These are phyloP conservation scores for Trichoderma guizhouense DNA, from an alignment of 2,329 filamentous ascomycete species.

Conservation along the genomic window DNA sequence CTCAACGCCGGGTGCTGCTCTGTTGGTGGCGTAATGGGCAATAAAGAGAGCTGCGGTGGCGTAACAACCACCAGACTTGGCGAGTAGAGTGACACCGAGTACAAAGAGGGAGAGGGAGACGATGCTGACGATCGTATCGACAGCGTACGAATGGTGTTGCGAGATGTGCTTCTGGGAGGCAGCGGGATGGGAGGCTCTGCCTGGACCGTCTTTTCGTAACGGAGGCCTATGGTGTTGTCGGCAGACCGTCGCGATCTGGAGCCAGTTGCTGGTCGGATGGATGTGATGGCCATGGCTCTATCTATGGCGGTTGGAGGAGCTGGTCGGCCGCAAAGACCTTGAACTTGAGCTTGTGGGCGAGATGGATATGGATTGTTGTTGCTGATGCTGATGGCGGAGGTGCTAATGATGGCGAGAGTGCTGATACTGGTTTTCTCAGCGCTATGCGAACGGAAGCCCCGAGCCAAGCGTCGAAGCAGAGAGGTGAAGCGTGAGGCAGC, in stretches of 20 bases:
- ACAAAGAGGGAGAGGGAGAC: slow-evolving; percentile 18
- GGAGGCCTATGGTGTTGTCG: slow-evolving; percentile 52
- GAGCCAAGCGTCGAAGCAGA: slow-evolving; percentile 7
- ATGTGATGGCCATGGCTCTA: slow-evolving; percentile 30
- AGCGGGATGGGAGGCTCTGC: slow-evolving; percentile 57
- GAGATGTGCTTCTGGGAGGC: slow-evolving; percentile 42
- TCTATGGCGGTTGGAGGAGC: background rate
- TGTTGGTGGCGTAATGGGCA: slow-evolving; percentile 41
- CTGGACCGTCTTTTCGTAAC: slow-evolving; percentile 59
- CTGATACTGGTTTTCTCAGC: background rate
- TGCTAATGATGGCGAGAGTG: background rate
- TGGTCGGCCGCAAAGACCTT: background rate
- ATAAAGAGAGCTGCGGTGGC: slow-evolving; percentile 24
- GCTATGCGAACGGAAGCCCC: slow-evolving; percentile 5
- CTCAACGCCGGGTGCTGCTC: slow-evolving; percentile 55
- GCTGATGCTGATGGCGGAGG: background rate
- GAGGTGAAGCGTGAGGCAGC: background rate
- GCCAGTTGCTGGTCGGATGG: slow-evolving; percentile 41
- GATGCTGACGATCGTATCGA: slow-evolving; percentile 23
- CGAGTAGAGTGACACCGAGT: slow-evolving; percentile 19
- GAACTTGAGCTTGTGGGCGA: background rate
- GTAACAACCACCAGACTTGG: slow-evolving; percentile 32
- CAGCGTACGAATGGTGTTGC: slow-evolving; percentile 25
- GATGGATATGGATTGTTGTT: background rate
- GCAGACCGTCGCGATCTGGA: slow-evolving; percentile 33